Evolutionary conservation across 2,329 filamentous ascomycete species (phyloP), one percentile per base, ranked within the genome.

Genomic region (Ceratocystiopsis minuta): DNA sequence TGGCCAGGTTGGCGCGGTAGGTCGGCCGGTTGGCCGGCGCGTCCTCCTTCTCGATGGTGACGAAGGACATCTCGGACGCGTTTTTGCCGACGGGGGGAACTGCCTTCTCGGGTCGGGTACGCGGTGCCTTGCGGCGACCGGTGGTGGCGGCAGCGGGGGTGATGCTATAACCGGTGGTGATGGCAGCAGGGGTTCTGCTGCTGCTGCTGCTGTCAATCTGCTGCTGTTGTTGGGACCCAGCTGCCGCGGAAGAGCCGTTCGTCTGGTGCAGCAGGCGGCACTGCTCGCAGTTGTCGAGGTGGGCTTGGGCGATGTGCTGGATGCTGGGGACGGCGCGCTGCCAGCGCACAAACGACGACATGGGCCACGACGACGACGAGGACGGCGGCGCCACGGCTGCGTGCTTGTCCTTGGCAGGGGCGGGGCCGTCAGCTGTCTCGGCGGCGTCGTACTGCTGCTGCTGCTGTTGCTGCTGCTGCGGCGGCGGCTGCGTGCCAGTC

Each of bases 1-100:
- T 67, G 16, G 75, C 71, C n/a, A 76, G 48, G 0, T 61, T 66
- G 2, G 64, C 70, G 34, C 64, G 58, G 64, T 67, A 75, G n/a
- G 51, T 46, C n/a, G 49, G 49, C 24, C 50, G 51, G 32, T 49
- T 51, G 11, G 55, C 46, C 16, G 55, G 50, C 10, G 51, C 48
- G 3, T 55, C 52, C 6, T 53, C 54, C 16, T 54, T 52, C 39
- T 61, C 59, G 32, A 63, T 50, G 6, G 57, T 55, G 11, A 64
- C 54, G 37, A 59, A 55, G 0, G 52, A 49, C 28, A 50, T 50
- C 14, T 45, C 44, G 9, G 51, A 6, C 11, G 4, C 44, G 43
- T 32, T 36, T 24, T 17, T 17, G 34, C 10, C n/a, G n/a, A n/a
- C n/a, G n/a, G n/a, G n/a, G n/a, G n/a, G n/a, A n/a, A n/a, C 24